Evolutionary conservation across 345 rosid species (phyloP).

Genomic region (Aethionema arabicum): DNA sequence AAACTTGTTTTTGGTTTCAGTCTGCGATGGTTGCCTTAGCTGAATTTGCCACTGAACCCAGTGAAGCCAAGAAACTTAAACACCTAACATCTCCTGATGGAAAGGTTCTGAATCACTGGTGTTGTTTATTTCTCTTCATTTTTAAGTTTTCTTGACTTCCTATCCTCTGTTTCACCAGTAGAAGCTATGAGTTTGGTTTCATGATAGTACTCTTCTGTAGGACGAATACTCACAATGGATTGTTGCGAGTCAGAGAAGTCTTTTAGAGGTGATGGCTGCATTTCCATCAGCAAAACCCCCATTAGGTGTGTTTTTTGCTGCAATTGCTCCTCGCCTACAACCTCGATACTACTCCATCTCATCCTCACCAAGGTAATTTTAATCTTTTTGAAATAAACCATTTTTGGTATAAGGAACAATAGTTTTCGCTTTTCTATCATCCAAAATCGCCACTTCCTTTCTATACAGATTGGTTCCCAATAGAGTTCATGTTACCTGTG

Average conservation of each 20-base stretch:
- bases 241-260: conserved; percentile 83
- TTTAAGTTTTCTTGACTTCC: neutral
- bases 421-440: neutral
- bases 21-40: conserved; percentile 87
- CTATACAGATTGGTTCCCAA: conserved; percentile 57
- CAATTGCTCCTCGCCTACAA: conserved; percentile 80
- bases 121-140: conserved; percentile 1
- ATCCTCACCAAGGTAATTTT: conserved; percentile 78
- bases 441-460: neutral
- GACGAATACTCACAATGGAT: conserved; percentile 93
- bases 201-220: conserved; percentile 35
- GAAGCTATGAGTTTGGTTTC: neutral
- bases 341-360: conserved; percentile 96
- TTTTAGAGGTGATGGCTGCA: conserved; percentile 89
- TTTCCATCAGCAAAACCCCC: conserved; percentile 92
- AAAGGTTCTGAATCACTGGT: conserved; percentile 46
- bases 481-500: conserved; percentile 91
- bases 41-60: conserved; percentile 84
- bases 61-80: conserved; percentile 63
- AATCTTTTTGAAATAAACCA: neutral
- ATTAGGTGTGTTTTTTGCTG: conserved; percentile 93
- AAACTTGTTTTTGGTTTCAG: conserved; percentile 38
- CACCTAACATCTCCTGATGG: conserved; percentile 65
- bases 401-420: conserved; percentile 10
- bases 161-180: neutral